These are phyloP conservation scores for Penicillium occitanis DNA, from an alignment of 2,329 filamentous ascomycete species.

Conservation along the genomic window DNA sequence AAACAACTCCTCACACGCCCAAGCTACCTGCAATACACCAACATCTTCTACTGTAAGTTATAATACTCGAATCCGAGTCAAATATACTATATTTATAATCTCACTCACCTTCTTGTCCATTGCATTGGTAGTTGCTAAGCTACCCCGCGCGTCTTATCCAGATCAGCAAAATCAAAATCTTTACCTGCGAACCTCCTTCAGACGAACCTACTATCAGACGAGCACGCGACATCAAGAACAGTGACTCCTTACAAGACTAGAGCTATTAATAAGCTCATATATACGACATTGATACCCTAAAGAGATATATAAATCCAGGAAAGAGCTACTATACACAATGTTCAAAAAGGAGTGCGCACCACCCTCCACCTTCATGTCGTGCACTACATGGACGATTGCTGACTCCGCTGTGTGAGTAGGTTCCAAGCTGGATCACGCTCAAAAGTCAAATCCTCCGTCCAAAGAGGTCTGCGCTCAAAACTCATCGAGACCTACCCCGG, in stretches of 20 bases:
- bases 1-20: slow-evolving; percentile 24
- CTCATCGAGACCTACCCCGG: slow-evolving; percentile 82
- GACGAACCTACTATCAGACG: not conserved
- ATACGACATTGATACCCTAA: not conserved
- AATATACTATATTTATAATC: not conserved
- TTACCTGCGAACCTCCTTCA: not conserved
- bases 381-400: not conserved
- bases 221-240: not conserved
- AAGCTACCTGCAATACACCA: slow-evolving; percentile 5
- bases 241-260: not conserved
- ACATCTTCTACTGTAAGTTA: not conserved
- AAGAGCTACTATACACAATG: slow-evolving; percentile 56
- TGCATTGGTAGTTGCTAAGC: not conserved
- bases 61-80: not conserved
- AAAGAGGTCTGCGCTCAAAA: slow-evolving; percentile 79
- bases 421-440: slow-evolving; percentile 78
- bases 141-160: not conserved
- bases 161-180: not conserved
- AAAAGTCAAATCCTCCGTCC: slow-evolving; percentile 95
- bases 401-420: slow-evolving; percentile 44
- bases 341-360: slow-evolving; percentile 84
- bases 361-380: not conserved
- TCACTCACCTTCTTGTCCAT: not conserved
- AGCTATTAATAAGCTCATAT: not conserved
- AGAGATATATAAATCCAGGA: not conserved